These are phyloP conservation scores for Metschnikowia aberdeeniae DNA, from an alignment of 805 yeast genomes.

Conservation along the genomic window DNA sequence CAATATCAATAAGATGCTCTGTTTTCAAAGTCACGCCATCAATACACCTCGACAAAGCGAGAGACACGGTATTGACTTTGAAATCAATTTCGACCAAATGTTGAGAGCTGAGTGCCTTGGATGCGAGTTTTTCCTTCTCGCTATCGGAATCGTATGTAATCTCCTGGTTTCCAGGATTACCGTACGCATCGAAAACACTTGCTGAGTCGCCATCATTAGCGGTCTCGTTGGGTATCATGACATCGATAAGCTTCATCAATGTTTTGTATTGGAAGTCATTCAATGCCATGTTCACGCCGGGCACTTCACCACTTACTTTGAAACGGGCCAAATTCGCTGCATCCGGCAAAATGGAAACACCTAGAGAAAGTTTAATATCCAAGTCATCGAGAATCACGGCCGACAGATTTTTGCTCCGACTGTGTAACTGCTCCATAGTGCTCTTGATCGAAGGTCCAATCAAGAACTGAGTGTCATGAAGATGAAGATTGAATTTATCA, in stretches of 20 bases:
- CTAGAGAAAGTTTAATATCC: slow-evolving; percentile 68
- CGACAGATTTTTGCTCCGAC: slow-evolving; percentile 36
- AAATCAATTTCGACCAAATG: slow-evolving; percentile 69
- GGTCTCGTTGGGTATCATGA: slow-evolving; percentile 54
- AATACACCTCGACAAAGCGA: slow-evolving; percentile 65
- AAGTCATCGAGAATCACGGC: slow-evolving; percentile 72
- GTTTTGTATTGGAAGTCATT: slow-evolving; percentile 90
- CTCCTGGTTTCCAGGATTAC: slow-evolving; percentile 9
- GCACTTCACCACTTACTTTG: slow-evolving; percentile 72
- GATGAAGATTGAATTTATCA: slow-evolving; percentile 72
- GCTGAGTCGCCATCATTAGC: slow-evolving; percentile 29
- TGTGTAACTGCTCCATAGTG: slow-evolving; percentile 68
- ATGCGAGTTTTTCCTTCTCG: neutral
- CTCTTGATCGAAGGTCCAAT: slow-evolving; percentile 80
- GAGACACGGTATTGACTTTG: slow-evolving; percentile 56
- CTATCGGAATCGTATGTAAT: slow-evolving; percentile 1
- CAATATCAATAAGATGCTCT: slow-evolving; percentile 65
- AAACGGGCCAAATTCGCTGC: slow-evolving; percentile 70
- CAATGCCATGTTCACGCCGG: slow-evolving; percentile 63
- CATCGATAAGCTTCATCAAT: slow-evolving; percentile 71
- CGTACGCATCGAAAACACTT: slow-evolving; percentile 34
- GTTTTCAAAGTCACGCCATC: slow-evolving; percentile 57
- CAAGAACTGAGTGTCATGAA: slow-evolving; percentile 83
- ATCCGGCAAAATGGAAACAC: slow-evolving; percentile 80
- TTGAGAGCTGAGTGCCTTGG: slow-evolving; percentile 36